Evolutionary conservation across 1,139 yeast genomes (phyloP), one percentile per base, ranked within the genome.

Genomic region (Yamadazyma siamensis): DNA sequence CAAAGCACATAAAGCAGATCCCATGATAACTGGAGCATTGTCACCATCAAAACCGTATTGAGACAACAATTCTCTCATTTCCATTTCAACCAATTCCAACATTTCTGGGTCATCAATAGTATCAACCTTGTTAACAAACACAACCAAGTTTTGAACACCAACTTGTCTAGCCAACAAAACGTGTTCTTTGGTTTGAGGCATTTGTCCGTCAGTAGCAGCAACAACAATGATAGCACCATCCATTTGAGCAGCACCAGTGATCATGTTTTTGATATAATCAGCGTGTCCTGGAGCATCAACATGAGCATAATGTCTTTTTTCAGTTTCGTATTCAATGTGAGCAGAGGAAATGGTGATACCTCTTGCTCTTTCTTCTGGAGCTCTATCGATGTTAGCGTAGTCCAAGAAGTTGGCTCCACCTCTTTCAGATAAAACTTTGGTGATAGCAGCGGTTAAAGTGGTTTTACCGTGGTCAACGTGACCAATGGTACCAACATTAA

Each of bases 161-260:
- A 91, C 97, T 75, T 91, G 98, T 76, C 97, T 88, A 44, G 98
- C 98, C 58, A 91, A 80, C 65, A 91, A 73, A 73, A 91, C 75
- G 70, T 91, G 98, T 72, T 91, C 98, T 74, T 96, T 85, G 50
- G 98, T 94, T 75, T 91, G 98, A 58, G 96, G 97, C 98, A 91
- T 91, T 71, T 89, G 96, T 57, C 98, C 98, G 58, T 91, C 98
- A 39, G 95, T 75, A 44, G 98, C 98, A 56, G 97, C 97, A 64
- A 91, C 98, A 46, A 91, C 98, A 71, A 91, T 89, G 54, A 91
- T 89, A 49, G 97, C 98, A 75, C 97, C 97, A 63, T 91, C 98
- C 97, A 89, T 89, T 65, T 91, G 96, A 51, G 97, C 96, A 52
- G 97, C 97, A 80, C 97, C 97, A 47, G 96, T 87, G 65, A 91